These are phyloP conservation scores for Schizopora paradoxa DNA, from an alignment of 1,284 basidiomycete species.

Conservation along the genomic window DNA sequence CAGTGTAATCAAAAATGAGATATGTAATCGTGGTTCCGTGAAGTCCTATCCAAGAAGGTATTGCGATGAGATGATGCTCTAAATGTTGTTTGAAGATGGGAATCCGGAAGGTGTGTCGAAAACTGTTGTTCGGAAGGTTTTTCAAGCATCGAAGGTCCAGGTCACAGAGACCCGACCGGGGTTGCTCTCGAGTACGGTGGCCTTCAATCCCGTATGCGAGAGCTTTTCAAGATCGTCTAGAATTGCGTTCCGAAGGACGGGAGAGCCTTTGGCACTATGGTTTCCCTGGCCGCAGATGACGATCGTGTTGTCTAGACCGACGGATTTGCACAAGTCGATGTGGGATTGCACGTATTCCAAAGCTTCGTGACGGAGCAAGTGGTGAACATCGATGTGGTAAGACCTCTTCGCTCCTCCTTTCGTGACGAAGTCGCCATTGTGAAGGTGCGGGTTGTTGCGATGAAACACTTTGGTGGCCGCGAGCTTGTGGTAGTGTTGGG, in stretches of 20 bases:
- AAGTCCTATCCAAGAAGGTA: not conserved
- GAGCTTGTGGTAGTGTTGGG: no score
- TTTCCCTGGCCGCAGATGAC: conserved; percentile 10
- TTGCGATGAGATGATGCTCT: not conserved
- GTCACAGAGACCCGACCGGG: not conserved
- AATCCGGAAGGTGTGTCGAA: not conserved
- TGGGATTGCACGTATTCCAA: not conserved
- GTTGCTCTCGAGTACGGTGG: not conserved
- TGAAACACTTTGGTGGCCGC: no score
- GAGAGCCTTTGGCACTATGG: conserved; percentile 2
- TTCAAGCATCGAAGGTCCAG: no score
- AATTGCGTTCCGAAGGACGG: conserved; percentile 1
- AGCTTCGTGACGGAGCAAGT: not conserved
- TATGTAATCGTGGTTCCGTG: not conserved
- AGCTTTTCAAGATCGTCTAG: not conserved
- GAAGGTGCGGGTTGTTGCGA: no score
- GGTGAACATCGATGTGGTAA: conserved; percentile 9
- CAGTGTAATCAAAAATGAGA: not conserved
- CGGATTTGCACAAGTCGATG: conserved; percentile 1
- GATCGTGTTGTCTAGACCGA: not conserved
- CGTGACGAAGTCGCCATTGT: no score
- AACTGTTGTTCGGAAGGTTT: no score
- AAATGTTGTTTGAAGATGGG: not conserved
- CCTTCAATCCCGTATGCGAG: not conserved
- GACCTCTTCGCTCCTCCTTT: no score